Evolutionary conservation across 2,329 filamentous ascomycete genomes (phyloP).

Genomic region (Intubia oerlemansii): DNA sequence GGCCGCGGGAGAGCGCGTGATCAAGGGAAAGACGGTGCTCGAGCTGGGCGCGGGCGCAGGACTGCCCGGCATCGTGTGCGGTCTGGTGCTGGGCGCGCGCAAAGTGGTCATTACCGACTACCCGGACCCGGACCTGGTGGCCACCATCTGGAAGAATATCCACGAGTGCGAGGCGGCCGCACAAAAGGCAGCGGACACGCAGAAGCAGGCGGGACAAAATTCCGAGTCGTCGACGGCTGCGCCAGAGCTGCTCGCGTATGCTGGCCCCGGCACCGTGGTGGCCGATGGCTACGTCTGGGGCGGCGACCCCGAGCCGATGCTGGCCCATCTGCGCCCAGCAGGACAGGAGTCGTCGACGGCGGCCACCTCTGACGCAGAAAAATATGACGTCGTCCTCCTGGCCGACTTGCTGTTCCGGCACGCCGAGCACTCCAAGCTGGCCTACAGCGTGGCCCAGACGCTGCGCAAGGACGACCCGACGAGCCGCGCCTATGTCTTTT

Average conservation of each 20-base stretch:
- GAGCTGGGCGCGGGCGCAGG: constrained; percentile 82
- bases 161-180: constrained; percentile 20
- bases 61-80: constrained; percentile 59
- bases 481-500: constrained; percentile 65
- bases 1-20: constrained; percentile 14
- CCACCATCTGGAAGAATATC: constrained; percentile 62
- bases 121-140: constrained; percentile 64
- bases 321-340: constrained; percentile 37
- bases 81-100: constrained; percentile 43
- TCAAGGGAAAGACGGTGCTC: constrained; percentile 50
- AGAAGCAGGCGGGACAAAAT: constrained; percentile 15
- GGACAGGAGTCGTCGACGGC: background rate
- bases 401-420: constrained; percentile 86
- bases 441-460: constrained; percentile 48
- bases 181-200: background rate
- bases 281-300: constrained; percentile 75
- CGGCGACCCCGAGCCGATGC: constrained; percentile 33
- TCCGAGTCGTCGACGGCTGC: constrained; percentile 10
- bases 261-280: constrained; percentile 12
- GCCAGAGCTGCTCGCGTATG: background rate
- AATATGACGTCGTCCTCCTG: constrained; percentile 66
- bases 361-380: constrained; percentile 9
- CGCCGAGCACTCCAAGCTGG: constrained; percentile 60
- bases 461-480: constrained; percentile 28
- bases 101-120: constrained; percentile 72